Evolutionary conservation across 768 basidiomycete genomes (phyloP).

Genomic region (Podaxis sp.): DNA sequence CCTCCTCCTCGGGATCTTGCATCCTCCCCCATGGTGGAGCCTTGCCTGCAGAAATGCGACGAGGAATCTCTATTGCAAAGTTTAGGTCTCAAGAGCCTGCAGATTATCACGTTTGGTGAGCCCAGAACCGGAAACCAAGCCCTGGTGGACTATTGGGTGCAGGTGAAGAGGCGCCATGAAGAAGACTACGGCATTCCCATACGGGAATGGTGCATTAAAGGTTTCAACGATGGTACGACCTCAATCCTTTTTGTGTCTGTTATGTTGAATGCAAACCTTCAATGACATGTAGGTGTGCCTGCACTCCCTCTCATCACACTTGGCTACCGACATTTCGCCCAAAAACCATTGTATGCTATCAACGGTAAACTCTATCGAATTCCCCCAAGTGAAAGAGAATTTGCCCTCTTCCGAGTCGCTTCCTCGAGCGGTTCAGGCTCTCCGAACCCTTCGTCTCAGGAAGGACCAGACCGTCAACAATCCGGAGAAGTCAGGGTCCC

Average conservation of each 20-base stretch:
- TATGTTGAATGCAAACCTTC: background rate
- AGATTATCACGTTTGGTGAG: constrained; percentile 45
- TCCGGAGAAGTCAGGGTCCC: background rate
- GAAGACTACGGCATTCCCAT: constrained; percentile 32
- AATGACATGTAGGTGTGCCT: constrained; percentile 40
- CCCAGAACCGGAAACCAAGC: constrained; percentile 44
- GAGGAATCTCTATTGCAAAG: constrained; percentile 17
- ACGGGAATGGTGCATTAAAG: constrained; percentile 46
- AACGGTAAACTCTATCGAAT: constrained; percentile 43
- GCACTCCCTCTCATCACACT: constrained; percentile 47
- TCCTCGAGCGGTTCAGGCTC: background rate
- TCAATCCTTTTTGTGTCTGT: background rate
- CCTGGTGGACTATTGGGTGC: constrained; percentile 38
- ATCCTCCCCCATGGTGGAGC: background rate
- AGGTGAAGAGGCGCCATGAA: constrained; percentile 29
- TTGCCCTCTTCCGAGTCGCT: constrained; percentile 36
- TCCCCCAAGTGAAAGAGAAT: constrained; percentile 41
- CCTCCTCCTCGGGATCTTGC: background rate
- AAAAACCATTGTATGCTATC: constrained; percentile 44
- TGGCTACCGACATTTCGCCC: constrained; percentile 50
- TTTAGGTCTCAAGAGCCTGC: constrained; percentile 26
- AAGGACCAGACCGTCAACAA: background rate
- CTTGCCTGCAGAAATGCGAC: background rate
- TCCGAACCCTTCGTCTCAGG: background rate
- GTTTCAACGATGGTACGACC: constrained; percentile 49